A percentile compares a stretch with the other conserved stretches of the same genome.
These are phyloP conservation scores for Limonomyces culmigenus DNA, from an alignment of 1,284 basidiomycete genomes.

Conservation along the genomic window DNA sequence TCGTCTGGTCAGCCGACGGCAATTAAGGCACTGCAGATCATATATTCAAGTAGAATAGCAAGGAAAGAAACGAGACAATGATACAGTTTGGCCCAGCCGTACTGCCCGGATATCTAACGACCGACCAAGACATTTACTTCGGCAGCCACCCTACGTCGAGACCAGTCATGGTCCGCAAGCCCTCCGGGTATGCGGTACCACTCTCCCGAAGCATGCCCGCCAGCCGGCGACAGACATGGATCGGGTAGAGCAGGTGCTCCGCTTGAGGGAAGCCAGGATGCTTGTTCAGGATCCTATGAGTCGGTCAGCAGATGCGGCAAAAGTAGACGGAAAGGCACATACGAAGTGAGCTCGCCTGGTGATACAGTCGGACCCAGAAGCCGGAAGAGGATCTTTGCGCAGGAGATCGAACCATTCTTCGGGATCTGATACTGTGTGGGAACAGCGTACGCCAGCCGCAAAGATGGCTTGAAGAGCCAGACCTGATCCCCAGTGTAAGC, in stretches of 20 bases:
- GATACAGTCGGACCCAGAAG: conserved; percentile 38
- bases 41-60: too few relatives aligned
- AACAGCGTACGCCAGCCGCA: conserved; percentile 57
- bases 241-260: conserved; percentile 65
- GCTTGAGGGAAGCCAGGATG: conserved; percentile 72
- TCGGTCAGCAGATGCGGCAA: neutral
- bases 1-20: too few relatives aligned
- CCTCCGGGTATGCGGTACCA: conserved; percentile 54
- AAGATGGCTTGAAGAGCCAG: conserved; percentile 82
- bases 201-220: conserved; percentile 55
- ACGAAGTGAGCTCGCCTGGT: conserved; percentile 38
- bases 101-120: too few relatives aligned
- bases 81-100: too few relatives aligned
- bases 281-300: conserved; percentile 33
- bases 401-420: conserved; percentile 41
- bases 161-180: conserved; percentile 58
- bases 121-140: too few relatives aligned
- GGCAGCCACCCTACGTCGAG: conserved; percentile 66
- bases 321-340: conserved; percentile 9
- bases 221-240: conserved; percentile 50
- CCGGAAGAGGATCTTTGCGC: conserved; percentile 64
- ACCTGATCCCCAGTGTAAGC: conserved; percentile 26
- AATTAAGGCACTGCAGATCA: too few relatives aligned
- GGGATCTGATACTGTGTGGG: conserved; percentile 38
- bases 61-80: too few relatives aligned